Evolutionary conservation across 495 filamentous ascomycete genomes (phyloP).

Genomic region (Neurospora tetraspora): DNA sequence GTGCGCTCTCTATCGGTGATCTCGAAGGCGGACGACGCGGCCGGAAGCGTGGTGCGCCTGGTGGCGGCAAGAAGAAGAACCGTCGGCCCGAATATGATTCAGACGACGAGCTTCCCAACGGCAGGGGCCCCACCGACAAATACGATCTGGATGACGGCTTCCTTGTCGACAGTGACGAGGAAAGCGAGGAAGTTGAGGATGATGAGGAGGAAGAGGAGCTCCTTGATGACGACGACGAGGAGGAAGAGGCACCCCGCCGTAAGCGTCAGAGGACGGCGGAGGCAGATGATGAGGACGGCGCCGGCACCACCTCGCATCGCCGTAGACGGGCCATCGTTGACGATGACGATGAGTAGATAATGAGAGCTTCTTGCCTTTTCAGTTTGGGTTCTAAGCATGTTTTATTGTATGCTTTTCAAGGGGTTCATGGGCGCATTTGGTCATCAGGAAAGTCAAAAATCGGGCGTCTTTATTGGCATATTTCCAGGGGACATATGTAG

Average conservation of each 20-base stretch:
- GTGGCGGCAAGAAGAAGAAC: conserved; percentile 31
- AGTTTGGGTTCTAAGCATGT: not conserved
- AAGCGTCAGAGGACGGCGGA: conserved; percentile 40
- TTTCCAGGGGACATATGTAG: not conserved
- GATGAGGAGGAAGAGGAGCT: conserved; percentile 49
- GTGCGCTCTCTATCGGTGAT: conserved; percentile 60
- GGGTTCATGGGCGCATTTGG: not conserved
- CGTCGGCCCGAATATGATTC: conserved; percentile 45
- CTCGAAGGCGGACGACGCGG: conserved; percentile 52
- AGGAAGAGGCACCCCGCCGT: conserved; percentile 34
- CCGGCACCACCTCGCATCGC: conserved; percentile 22
- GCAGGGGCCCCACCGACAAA: conserved; percentile 61
- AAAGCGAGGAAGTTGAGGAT: conserved; percentile 49
- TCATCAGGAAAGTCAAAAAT: conserved; percentile 1
- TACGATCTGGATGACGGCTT: conserved; percentile 78
- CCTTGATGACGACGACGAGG: conserved; percentile 37
- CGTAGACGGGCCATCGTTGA: conserved; percentile 37
- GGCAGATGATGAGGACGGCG: conserved; percentile 30
- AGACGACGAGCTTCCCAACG: conserved; percentile 51
- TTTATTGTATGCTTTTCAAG: not conserved
- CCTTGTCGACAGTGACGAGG: conserved; percentile 65
- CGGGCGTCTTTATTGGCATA: not conserved
- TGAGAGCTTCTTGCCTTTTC: conserved; percentile 1
- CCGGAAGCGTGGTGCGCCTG: conserved; percentile 36
- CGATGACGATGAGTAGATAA: conserved; percentile 37